A percentile compares a stretch with the other conserved stretches of the same genome.
phyloP scores from a whole-genome alignment of 495 filamentous ascomycete species.

The Aspergillus biplanus region DNA sequence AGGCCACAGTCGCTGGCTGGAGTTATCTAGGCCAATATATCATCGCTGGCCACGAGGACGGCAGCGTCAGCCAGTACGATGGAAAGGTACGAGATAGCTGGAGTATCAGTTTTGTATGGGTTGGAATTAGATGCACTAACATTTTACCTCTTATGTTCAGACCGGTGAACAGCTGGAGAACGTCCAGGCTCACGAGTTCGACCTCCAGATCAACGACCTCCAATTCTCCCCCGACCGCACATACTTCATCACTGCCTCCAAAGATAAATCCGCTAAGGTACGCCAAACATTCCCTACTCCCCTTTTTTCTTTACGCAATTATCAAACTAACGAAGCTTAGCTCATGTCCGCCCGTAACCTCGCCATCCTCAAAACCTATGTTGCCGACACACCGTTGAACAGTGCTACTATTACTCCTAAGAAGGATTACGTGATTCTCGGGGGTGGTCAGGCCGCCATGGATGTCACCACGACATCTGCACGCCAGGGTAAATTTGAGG shows the following conservation, averaged over 20 bases:
- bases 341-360: slow-evolving; percentile 82
- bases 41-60: slow-evolving; percentile 96
- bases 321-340: slow-evolving; percentile 40
- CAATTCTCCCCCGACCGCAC: slow-evolving; percentile 94
- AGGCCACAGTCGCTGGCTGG: slow-evolving; percentile 96
- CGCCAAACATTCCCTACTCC: slow-evolving; percentile 7
- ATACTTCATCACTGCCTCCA: slow-evolving; percentile 96
- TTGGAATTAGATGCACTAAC: slow-evolving; percentile 8
- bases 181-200: slow-evolving; percentile 78
- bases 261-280: slow-evolving; percentile 96
- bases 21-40: slow-evolving; percentile 91
- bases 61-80: slow-evolving; percentile 91
- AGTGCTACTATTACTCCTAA: slow-evolving; percentile 88
- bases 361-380: slow-evolving; percentile 88
- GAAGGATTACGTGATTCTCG: slow-evolving; percentile 96
- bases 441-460: slow-evolving; percentile 97
- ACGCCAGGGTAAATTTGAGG: slow-evolving; percentile 97
- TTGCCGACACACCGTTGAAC: slow-evolving; percentile 94
- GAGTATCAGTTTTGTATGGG: background rate
- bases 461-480: slow-evolving; percentile 96
- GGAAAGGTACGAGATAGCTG: slow-evolving; percentile 68
- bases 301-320: background rate
- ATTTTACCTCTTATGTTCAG: slow-evolving; percentile 39
- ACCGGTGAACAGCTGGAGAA: slow-evolving; percentile 81
- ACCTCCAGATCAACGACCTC: slow-evolving; percentile 85